Conservation (phyloP, 176 grass and related monocot genomes). For the Eragrostis curvula region DNA sequence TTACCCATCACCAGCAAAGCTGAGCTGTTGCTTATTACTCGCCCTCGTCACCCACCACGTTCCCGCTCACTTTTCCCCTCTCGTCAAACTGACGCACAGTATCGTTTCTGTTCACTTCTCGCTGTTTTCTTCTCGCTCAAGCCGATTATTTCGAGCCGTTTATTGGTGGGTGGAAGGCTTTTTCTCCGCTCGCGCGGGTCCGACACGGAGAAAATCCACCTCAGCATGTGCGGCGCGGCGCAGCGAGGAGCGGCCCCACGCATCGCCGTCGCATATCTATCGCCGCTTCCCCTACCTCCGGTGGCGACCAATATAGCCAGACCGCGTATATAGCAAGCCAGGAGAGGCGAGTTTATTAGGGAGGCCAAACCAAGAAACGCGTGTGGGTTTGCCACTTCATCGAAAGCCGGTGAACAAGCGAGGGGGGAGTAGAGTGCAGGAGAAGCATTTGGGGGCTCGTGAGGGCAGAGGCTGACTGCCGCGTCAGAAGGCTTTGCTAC, state of each 20-base stretch:
- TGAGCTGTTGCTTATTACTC: constrained; percentile 36
- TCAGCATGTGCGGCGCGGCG: constrained; percentile 39
- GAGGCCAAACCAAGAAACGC: constrained; percentile 14
- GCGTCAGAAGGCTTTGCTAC: background rate
- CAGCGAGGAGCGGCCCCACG: background rate
- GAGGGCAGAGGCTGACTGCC: background rate
- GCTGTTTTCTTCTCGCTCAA: no score
- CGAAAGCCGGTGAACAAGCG: background rate
- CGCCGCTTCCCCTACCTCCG: background rate
- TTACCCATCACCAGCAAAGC: constrained; percentile 43
- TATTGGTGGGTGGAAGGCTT: background rate
- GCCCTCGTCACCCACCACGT: constrained; percentile 20
- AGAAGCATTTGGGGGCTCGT: background rate
- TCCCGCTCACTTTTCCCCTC: background rate
- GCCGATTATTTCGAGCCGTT: no score
- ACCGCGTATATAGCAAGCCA: constrained; percentile 45
- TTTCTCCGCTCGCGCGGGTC: background rate
- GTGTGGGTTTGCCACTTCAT: constrained; percentile 10
- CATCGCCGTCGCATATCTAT: constrained; percentile 35
- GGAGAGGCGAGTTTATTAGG: background rate
- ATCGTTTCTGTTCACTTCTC: background rate
- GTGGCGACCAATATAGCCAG: constrained; percentile 23
- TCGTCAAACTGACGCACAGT: constrained; percentile 6
- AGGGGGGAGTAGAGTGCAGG: background rate
- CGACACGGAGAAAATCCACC: constrained; percentile 31